Evolutionary conservation across 495 filamentous ascomycete genomes (phyloP), one percentile per base, ranked within the genome.

Genomic region (Penicillium lividum): DNA sequence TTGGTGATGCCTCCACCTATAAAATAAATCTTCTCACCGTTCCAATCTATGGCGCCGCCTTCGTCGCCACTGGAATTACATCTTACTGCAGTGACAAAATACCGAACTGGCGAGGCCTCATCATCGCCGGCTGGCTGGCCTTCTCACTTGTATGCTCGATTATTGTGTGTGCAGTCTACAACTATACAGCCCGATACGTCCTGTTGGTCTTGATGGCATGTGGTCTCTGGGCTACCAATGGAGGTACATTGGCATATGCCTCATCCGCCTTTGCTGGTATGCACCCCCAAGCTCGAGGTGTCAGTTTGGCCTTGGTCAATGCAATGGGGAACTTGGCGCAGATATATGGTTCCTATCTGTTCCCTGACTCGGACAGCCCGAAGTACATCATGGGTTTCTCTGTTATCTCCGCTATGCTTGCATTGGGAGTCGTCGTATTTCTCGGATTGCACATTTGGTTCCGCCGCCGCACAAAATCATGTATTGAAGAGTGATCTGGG

Each of bases 151-250:
- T 74, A 30, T 76, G 73, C 55, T 69, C 76, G 28, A 72, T 82
- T 18, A 63, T 76, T 16, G 74, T 77, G 16, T 76, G 74, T 52
- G 57, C 60, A 16, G 74, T 80, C 0, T 77, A 75, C 54, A 70
- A 77, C 54, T 75, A 73, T 46, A 76, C 65, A 0, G 78, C 78
- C 5, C 74, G 80, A 11, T 84, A 84, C 47, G 75, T 76, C 5
- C 69, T 84, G n/a, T 69, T 84, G 7, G 77, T 80, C 4, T 68
- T 84, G 47, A 78, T 80, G 68, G 75, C 77, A 2, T 69, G 77
- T 7, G 80, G 80, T 4, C 72, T 82, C 0, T 82, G 77, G 77
- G 64, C 76, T 1, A 73, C 73, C 3, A 77, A 82, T 51, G 72
- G 74, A 5, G 72, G 73, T 8, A 66, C 72, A 7, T 67, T 83